These are phyloP conservation scores for Candida anglica DNA, from an alignment of 805 yeast genomes.

Conservation along the genomic window DNA sequence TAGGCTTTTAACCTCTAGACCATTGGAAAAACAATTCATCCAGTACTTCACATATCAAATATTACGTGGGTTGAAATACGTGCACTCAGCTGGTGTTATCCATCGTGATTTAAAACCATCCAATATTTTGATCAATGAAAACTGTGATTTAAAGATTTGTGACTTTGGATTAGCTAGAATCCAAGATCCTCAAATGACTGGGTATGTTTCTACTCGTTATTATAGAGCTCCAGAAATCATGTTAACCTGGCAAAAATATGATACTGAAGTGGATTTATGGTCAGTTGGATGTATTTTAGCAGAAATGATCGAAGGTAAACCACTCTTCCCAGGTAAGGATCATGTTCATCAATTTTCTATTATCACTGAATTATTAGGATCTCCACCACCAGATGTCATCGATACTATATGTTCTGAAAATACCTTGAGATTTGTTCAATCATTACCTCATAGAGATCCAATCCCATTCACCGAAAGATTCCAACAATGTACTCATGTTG, in stretches of 20 bases:
- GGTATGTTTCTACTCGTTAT: conserved; percentile 92
- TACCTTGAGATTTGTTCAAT: conserved; percentile 88
- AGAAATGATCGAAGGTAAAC: conserved; percentile 96
- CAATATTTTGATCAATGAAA: conserved; percentile 81
- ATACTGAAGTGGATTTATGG: conserved; percentile 96
- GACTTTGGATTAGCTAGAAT: conserved; percentile 95
- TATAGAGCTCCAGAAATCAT: conserved; percentile 98
- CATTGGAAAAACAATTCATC: conserved; percentile 92
- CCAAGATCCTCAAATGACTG: conserved; percentile 99
- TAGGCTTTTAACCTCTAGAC: conserved; percentile 84
- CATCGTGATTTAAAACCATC: conserved; percentile 87
- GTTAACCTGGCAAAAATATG: conserved; percentile 98
- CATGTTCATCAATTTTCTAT: conserved; percentile 98
- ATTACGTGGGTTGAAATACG: conserved; percentile 81
- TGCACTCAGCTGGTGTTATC: conserved; percentile 88
- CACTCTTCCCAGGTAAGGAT: conserved; percentile 96
- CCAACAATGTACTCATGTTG: conserved; percentile 56
- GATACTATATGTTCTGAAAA: conserved; percentile 95
- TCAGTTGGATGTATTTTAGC: conserved; percentile 96
- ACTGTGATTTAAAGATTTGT: conserved; percentile 87
- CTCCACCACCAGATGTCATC: conserved; percentile 94
- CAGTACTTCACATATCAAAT: conserved; percentile 96
- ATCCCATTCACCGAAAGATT: conserved; percentile 81
- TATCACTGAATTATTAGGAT: conserved; percentile 92
- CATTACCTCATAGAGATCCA: conserved; percentile 91